Evolutionary conservation across 2,329 filamentous ascomycete genomes (phyloP).

Genomic region (Fusarium sp.): DNA sequence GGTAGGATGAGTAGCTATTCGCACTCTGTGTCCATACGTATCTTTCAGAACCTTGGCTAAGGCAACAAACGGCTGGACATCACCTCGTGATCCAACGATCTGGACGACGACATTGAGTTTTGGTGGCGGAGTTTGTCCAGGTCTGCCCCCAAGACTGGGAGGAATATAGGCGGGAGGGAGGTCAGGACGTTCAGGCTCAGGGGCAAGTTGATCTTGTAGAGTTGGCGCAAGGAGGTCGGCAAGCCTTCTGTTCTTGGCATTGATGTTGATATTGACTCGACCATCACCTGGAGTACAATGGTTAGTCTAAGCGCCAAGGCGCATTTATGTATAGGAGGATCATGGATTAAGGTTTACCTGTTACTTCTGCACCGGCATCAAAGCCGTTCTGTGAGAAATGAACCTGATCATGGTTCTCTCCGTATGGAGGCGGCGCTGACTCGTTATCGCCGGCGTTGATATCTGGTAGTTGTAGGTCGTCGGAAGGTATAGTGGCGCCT

Average conservation of each 20-base stretch:
- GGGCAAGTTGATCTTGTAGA: constrained; percentile 65
- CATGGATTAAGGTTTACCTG: constrained; percentile 52
- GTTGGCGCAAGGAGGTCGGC: constrained; percentile 75
- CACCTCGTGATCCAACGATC: constrained; percentile 78
- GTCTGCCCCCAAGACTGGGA: constrained; percentile 74
- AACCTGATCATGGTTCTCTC: constrained; percentile 65
- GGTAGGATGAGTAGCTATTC: constrained; percentile 76
- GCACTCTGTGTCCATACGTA: constrained; percentile 75
- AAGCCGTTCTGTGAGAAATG: constrained; percentile 72
- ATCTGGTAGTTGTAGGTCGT: constrained; percentile 56
- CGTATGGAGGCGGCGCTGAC: constrained; percentile 68
- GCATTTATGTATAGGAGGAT: background rate
- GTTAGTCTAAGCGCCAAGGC: constrained; percentile 25
- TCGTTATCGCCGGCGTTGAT: constrained; percentile 53
- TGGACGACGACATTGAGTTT: constrained; percentile 78
- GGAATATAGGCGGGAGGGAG: constrained; percentile 78
- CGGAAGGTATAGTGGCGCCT: constrained; percentile 49
- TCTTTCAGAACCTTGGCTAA: constrained; percentile 73
- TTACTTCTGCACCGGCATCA: constrained; percentile 69
- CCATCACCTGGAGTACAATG: constrained; percentile 69
- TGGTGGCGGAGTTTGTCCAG: constrained; percentile 66
- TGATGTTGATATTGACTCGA: constrained; percentile 82
- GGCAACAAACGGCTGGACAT: constrained; percentile 81
- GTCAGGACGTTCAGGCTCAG: constrained; percentile 56
- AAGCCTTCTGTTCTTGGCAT: constrained; percentile 73